Evolutionary conservation across 345 rosid species (phyloP).

Genomic region (Combretum micranthum): DNA sequence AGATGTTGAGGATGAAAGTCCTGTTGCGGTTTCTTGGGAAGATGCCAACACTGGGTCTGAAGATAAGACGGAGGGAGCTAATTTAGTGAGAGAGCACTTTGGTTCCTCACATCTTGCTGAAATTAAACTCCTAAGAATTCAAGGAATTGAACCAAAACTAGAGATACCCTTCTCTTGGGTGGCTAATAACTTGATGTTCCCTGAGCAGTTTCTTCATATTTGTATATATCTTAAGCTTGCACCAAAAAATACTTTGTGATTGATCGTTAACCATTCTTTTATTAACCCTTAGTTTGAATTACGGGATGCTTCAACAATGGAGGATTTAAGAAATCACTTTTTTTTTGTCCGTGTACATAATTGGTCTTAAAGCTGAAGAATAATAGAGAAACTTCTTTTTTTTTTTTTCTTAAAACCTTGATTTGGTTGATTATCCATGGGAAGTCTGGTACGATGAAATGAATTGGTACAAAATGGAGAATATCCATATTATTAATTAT

Average conservation of each 20-base stretch:
- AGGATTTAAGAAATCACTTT: too few relatives aligned
- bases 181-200: constrained; percentile 74
- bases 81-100: constrained; percentile 10
- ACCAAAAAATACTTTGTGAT: constrained; percentile 14
- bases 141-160: constrained; percentile 74
- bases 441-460: too few relatives aligned
- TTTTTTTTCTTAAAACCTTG: too few relatives aligned
- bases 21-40: constrained; percentile 13
- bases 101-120: constrained; percentile 19
- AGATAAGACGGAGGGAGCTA: constrained; percentile 18
- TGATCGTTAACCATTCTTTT: background rate
- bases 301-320: too few relatives aligned
- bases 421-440: too few relatives aligned
- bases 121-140: constrained; percentile 68
- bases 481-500: too few relatives aligned
- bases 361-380: too few relatives aligned
- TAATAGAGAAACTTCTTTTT: background rate
- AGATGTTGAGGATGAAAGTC: constrained; percentile 24
- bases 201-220: constrained; percentile 80
- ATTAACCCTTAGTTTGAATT: too few relatives aligned
- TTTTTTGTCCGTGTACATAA: too few relatives aligned
- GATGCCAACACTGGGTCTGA: constrained; percentile 15
- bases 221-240: constrained; percentile 44
- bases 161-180: constrained; percentile 95
- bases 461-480: too few relatives aligned